Evolutionary conservation across 495 filamentous ascomycete species (phyloP), one percentile per base, ranked within the genome.

Genomic region (Cercophora scortea): DNA sequence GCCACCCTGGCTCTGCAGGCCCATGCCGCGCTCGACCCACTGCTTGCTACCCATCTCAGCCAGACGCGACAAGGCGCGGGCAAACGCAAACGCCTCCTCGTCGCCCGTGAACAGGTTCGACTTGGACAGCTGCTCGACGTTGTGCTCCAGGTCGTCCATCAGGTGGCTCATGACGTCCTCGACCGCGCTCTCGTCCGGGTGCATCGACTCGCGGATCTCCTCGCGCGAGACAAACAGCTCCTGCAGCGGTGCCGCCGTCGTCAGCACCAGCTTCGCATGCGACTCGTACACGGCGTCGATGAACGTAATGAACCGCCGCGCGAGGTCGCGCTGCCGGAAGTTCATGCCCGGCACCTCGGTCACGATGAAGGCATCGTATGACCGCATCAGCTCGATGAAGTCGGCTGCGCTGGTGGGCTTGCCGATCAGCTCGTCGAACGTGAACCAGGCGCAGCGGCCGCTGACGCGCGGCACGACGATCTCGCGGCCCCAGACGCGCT

Each of bases 61-160:
- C 58, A 98, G 72, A 50, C 93, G 73, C 34, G 85, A 90, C 56
- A 97, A 62, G 6, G 93, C 93, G 17, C 93, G 76, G 47, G 90
- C 90, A 69, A 98, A 98, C 0, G 93, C 93, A 71, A 98, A 98
- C 7, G 88, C 77, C 71, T 98, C 93, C 76, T 98, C 93, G 47
- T 97, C 93, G 13, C 93, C 94, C 8, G 85, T 88, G 68, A 98
- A 98, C 48, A 97, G 79, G 55, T 78, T 89, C 19, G 82, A 88
- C 55, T 85, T 87, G 70, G 95, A 93, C 57, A 98, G 74, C 65
- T 87, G 81, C 35, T 81, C 76, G 76, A 92, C 91, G 42, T 86
- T 91, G 71, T 92, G 76, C 18, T 90, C 90, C 45, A 97, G 68
- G 65, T 96, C 90, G 62, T 96, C 94, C 88, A 97, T 92, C 69